phyloP scores from a whole-genome alignment of 2,329 filamentous ascomycete genomes.

The Paecilomyces variotii region DNA sequence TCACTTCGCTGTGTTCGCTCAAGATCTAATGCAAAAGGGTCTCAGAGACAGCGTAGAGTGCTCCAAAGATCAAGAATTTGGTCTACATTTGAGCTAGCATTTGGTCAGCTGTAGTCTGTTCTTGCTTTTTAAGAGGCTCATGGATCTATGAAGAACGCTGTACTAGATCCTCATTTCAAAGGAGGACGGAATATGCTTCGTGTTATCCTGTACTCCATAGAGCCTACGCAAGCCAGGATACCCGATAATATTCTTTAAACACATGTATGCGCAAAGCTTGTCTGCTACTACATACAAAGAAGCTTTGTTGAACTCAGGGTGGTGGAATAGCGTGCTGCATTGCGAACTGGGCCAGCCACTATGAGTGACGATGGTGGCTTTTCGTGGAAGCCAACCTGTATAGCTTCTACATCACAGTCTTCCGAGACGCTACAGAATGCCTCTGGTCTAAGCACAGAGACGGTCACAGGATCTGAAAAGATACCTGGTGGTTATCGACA shows the following conservation, averaged over 20 bases:
- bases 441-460: not conserved
- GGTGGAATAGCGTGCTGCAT: not conserved
- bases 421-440: not conserved
- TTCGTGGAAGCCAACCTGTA: constrained; percentile 14
- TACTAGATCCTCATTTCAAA: not conserved
- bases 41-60: no score
- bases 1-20: no score
- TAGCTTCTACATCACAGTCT: constrained; percentile 16
- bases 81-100: no score
- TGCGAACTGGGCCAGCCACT: constrained; percentile 9
- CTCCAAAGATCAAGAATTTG: no score
- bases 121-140: no score
- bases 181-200: not conserved
- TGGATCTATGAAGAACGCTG: no score
- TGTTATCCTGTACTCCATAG: not conserved
- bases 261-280: not conserved
- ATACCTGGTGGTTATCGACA: constrained; percentile 9
- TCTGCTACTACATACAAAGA: not conserved
- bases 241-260: not conserved
- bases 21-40: no score
- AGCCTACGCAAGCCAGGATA: not conserved
- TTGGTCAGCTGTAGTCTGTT: no score
- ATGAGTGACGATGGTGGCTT: constrained; percentile 7
- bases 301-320: not conserved
- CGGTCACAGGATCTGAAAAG: not conserved